phyloP scores from a whole-genome alignment of 164 flowering plant genomes.

The Vitis labrusca region DNA sequence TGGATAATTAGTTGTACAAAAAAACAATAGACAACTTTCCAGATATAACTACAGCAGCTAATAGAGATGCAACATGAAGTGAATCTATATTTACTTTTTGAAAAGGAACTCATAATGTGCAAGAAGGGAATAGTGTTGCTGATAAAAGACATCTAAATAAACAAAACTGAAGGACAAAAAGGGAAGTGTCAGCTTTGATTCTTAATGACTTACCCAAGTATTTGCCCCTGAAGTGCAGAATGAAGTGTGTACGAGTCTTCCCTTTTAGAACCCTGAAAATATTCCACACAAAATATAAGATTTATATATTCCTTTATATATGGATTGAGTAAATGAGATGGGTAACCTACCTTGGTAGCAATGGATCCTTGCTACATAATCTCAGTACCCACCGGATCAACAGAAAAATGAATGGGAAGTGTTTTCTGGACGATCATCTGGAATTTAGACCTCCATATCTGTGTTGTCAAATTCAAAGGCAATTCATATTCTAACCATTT shows the following conservation, averaged over 20 bases:
- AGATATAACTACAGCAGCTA: background rate
- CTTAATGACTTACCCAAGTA: background rate
- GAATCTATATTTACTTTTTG: no score
- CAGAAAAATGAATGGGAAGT: conserved; percentile 55
- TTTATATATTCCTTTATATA: background rate
- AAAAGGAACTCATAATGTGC: background rate
- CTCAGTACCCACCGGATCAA: conserved; percentile 81
- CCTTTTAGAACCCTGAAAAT: conserved; percentile 3
- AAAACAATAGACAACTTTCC: background rate
- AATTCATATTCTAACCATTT: background rate
- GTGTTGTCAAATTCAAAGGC: conserved; percentile 19
- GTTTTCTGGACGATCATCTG: conserved; percentile 40
- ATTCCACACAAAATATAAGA: background rate
- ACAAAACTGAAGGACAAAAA: background rate
- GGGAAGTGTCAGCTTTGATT: background rate
- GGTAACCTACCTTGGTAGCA: conserved; percentile 10
- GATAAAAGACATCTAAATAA: background rate
- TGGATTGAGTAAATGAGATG: background rate
- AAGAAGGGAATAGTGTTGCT: background rate
- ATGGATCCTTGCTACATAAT: conserved; percentile 50
- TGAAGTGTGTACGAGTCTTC: background rate
- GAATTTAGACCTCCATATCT: conserved; percentile 77
- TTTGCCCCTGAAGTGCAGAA: background rate
- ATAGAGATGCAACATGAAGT: background rate
- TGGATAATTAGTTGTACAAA: background rate